Evolutionary conservation across 495 filamentous ascomycete species (phyloP).

Genomic region (Penicillium canescens): DNA sequence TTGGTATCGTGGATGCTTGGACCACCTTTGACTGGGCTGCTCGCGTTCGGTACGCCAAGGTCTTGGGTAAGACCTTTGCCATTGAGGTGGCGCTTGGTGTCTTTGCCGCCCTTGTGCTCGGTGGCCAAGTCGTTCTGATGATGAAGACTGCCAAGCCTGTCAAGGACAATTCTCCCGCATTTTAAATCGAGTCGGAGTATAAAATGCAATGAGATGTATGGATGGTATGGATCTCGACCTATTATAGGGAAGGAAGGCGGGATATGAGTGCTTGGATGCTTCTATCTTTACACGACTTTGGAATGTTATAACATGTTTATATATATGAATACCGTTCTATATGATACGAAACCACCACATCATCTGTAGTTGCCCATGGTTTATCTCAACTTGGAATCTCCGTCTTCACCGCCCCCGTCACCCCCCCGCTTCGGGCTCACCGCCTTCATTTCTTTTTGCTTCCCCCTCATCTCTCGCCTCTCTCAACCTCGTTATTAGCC

Average conservation of each 20-base stretch:
- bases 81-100: constrained; percentile 47
- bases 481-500: constrained; percentile 1
- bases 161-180: background rate
- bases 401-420: background rate
- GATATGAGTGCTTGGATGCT: background rate
- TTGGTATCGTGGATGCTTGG: constrained; percentile 72
- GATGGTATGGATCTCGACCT: background rate
- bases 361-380: background rate
- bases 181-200: background rate
- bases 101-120: constrained; percentile 39
- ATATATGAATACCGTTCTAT: too few relatives aligned
- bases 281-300: background rate
- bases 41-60: constrained; percentile 64
- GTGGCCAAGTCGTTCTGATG: constrained; percentile 34
- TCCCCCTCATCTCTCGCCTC: constrained; percentile 12
- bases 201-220: background rate
- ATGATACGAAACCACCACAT: background rate
- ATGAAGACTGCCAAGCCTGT: constrained; percentile 1
- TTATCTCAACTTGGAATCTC: too few relatives aligned
- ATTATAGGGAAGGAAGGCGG: background rate
- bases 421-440: constrained; percentile 12
- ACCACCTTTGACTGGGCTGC: constrained; percentile 65
- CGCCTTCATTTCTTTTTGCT: constrained; percentile 21
- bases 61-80: constrained; percentile 64
- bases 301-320: too few relatives aligned